phyloP scores from a whole-genome alignment of 345 rosid genomes.

The Turnera subulata region DNA sequence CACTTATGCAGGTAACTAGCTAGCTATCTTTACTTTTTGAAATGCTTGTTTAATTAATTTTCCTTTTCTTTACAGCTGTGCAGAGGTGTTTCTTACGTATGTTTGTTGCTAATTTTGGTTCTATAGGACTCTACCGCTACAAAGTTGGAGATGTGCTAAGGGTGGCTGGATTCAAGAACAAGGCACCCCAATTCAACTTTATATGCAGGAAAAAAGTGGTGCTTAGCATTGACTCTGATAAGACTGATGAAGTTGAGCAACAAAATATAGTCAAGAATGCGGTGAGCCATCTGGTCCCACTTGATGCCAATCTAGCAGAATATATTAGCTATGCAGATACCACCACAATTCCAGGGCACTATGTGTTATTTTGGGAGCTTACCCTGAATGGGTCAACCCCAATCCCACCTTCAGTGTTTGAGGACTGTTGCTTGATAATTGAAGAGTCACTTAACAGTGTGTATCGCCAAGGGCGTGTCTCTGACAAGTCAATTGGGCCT shows the following conservation, averaged over 20 bases:
- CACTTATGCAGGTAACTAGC: conserved; percentile 79
- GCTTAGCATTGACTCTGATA: conserved; percentile 87
- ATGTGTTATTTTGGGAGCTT: conserved; percentile 88
- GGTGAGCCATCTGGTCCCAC: conserved; percentile 67
- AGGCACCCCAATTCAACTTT: conserved; percentile 89
- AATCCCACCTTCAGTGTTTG: conserved; percentile 83
- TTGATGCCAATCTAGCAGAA: conserved; percentile 70
- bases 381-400: conserved; percentile 61
- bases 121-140: conserved; percentile 75
- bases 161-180: conserved; percentile 95
- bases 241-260: conserved; percentile 96
- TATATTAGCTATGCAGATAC: conserved; percentile 93
- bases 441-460: conserved; percentile 93
- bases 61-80: neutral
- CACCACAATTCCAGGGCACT: conserved; percentile 72
- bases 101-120: neutral
- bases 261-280: conserved; percentile 87
- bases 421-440: conserved; percentile 84
- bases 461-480: conserved; percentile 82
- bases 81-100: neutral
- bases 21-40: too few relatives aligned
- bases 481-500: conserved; percentile 90
- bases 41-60: too few relatives aligned
- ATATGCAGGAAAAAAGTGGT: conserved; percentile 93
- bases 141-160: conserved; percentile 94